Base-by-base conservation (phyloP, 139 green algal genomes). In the Haematococcus sp. region DNA sequence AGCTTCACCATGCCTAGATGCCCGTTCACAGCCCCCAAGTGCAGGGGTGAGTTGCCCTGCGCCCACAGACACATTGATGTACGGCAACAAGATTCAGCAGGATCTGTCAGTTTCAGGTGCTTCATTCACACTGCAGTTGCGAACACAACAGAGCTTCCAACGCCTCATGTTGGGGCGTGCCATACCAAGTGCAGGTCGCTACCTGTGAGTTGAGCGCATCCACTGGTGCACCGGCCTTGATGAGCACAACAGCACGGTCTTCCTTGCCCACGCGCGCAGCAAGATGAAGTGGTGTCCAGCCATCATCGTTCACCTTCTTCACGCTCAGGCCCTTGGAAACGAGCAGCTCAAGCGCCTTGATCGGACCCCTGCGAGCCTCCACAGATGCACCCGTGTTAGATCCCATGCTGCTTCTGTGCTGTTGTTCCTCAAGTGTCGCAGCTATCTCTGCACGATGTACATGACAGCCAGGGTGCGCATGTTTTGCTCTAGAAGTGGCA, bases 271-370 rank as follows among this genome's bases (percentile, higher is more conserved):
- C 43, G 1, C 87, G 70, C 1, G 84, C 74, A 4, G 87, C 81
- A 28, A 92, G 74, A 63, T 91, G 88, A n/a, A 92, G 74, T 1
- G 87, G 87, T 7, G 83, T 88, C 83, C 83, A 90, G 51, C 86
- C 83, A 4, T 83, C 67, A 7, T 75, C 72, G 17, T 85, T 75
- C 1, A 71, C 51, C 2, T 59, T 52, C 0, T 65, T 28, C 3
- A 64, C 35, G 30, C 82, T 75, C 9, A 78, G 76, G 20, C 78
- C 81, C 9, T 74, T 55, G 13, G 60, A n/a, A 16, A 88, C 46
- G 73, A 89, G 78, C 71, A 76, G 64, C 68, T 55, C 32, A 54
- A 79, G n/a, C 23, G 78, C 43, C 31, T 27, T 27, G 2, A 68
- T 2, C 0, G 64, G 58, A 1, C 77, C 77, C 2, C 77, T 78